Evolutionary conservation across 192 early-diverging fungal genomes (phyloP).

Genomic region (Coemansia sp.): DNA sequence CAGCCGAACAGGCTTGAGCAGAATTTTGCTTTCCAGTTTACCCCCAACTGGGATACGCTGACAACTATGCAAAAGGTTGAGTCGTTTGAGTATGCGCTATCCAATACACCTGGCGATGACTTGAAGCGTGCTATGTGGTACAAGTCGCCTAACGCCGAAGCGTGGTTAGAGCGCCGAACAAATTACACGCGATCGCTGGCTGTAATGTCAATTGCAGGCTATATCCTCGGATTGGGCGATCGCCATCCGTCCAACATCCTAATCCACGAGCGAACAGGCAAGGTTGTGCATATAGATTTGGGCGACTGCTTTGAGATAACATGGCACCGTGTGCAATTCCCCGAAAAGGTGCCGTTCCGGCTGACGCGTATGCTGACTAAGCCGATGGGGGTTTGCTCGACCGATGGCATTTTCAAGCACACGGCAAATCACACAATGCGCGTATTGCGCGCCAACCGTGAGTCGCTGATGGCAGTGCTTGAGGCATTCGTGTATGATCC

Average conservation of each 20-base stretch:
- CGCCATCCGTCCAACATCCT: conserved; percentile 97
- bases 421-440: conserved; percentile 97
- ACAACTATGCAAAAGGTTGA: conserved; percentile 94
- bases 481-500: conserved; percentile 99
- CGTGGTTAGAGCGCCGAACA: conserved; percentile 96
- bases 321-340: conserved; percentile 94
- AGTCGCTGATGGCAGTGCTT: conserved; percentile 97
- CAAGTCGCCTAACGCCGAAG: conserved; percentile 93
- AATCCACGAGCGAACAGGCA: conserved; percentile 90
- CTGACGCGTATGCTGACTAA: conserved; percentile 96
- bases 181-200: conserved; percentile 95
- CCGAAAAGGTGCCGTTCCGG: conserved; percentile 98
- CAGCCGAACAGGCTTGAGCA: conserved; percentile 91
- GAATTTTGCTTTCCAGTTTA: conserved; percentile 83
- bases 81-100: conserved; percentile 90
- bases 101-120: conserved; percentile 95
- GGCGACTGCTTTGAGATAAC: conserved; percentile 99
- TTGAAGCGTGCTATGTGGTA: conserved; percentile 94
- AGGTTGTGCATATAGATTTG: conserved; percentile 98
- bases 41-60: conserved; percentile 90
- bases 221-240: conserved; percentile 96
- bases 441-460: conserved; percentile 92
- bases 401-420: conserved; percentile 93
- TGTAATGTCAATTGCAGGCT: conserved; percentile 99
- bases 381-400: conserved; percentile 96